Conservation (phyloP, 768 basidiomycete genomes). For the Melanogaster broomeanus region DNA sequence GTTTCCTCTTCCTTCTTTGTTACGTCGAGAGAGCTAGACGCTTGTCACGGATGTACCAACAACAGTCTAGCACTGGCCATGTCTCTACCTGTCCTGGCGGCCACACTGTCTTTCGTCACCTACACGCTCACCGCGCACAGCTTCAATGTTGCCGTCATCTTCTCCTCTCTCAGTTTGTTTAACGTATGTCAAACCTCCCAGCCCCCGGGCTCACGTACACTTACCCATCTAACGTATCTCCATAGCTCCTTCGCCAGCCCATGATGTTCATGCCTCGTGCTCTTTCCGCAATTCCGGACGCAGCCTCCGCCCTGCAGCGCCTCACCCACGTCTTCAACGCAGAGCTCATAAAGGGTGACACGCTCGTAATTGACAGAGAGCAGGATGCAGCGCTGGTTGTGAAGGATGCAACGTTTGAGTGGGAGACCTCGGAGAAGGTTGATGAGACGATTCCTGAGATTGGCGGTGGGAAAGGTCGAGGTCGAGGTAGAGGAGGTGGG, state of each 20-base stretch:
- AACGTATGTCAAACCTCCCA: slow-evolving; percentile 34
- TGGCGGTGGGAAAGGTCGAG: not conserved
- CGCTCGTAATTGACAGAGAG: slow-evolving; percentile 44
- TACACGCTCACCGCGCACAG: slow-evolving; percentile 55
- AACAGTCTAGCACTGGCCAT: slow-evolving; percentile 52
- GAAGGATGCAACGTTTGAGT: slow-evolving; percentile 60
- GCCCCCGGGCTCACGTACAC: no score
- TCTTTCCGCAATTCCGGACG: slow-evolving; percentile 64
- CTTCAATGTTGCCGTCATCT: slow-evolving; percentile 69
- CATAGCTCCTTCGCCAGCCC: slow-evolving; percentile 64
- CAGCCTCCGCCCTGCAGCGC: slow-evolving; percentile 59
- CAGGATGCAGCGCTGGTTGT: slow-evolving; percentile 52
- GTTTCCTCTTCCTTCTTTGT: slow-evolving; percentile 9
- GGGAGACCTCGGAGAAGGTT: slow-evolving; percentile 45
- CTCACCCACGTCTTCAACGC: slow-evolving; percentile 48
- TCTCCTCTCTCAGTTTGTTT: slow-evolving; percentile 64
- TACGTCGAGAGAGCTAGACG: not conserved
- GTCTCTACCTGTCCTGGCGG: slow-evolving; percentile 63
- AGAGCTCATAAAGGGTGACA: slow-evolving; percentile 45
- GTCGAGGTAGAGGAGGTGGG: slow-evolving; percentile 1
- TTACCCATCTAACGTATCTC: not conserved
- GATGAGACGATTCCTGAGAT: slow-evolving; percentile 1
- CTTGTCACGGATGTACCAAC: slow-evolving; percentile 2
- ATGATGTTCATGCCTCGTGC: slow-evolving; percentile 67
- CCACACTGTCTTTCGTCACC: slow-evolving; percentile 66